Evolutionary conservation across 495 filamentous ascomycete species (phyloP).

Genomic region (Penicillium egyptiacum): DNA sequence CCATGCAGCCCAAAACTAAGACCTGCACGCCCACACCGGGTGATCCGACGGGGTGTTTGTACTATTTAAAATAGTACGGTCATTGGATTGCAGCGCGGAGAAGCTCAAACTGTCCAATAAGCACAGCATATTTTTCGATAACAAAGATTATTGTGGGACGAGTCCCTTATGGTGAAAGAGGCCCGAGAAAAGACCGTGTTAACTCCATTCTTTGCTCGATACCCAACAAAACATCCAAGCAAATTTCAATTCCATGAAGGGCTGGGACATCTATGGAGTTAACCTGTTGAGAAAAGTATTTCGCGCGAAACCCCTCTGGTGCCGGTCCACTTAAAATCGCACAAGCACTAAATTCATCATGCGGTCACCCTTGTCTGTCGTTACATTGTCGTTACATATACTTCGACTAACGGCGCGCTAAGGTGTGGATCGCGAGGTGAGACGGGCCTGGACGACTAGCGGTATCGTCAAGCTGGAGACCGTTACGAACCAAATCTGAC

Average conservation of each 20-base stretch:
- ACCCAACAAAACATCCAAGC: neutral
- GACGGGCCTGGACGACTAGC: slow-evolving; percentile 19
- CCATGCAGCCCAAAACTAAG: neutral
- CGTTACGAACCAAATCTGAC: slow-evolving; percentile 20
- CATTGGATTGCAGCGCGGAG: neutral
- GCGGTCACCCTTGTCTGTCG: slow-evolving; percentile 12
- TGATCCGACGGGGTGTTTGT: slow-evolving; percentile 1
- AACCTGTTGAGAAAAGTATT: slow-evolving; percentile 8
- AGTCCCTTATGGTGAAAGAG: neutral
- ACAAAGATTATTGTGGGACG: slow-evolving; percentile 1
- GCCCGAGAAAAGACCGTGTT: slow-evolving; percentile 27
- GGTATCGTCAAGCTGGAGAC: slow-evolving; percentile 21
- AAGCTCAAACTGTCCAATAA: neutral
- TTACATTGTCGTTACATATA: slow-evolving; percentile 20
- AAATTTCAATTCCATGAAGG: neutral
- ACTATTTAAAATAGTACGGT: neutral
- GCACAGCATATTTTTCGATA: neutral
- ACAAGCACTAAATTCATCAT: slow-evolving; percentile 22
- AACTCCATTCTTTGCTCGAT: slow-evolving; percentile 14
- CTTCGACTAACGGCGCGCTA: slow-evolving; percentile 10
- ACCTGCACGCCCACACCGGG: slow-evolving; percentile 1
- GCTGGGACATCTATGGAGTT: neutral
- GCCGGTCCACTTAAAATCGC: slow-evolving; percentile 8
- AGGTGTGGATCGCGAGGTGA: slow-evolving; percentile 11
- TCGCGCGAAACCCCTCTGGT: slow-evolving; percentile 13